A percentile compares a stretch with the other conserved stretches of the same genome.
Conservation (phyloP, 2,329 filamentous ascomycete genomes). For the Penicillium sp. region DNA sequence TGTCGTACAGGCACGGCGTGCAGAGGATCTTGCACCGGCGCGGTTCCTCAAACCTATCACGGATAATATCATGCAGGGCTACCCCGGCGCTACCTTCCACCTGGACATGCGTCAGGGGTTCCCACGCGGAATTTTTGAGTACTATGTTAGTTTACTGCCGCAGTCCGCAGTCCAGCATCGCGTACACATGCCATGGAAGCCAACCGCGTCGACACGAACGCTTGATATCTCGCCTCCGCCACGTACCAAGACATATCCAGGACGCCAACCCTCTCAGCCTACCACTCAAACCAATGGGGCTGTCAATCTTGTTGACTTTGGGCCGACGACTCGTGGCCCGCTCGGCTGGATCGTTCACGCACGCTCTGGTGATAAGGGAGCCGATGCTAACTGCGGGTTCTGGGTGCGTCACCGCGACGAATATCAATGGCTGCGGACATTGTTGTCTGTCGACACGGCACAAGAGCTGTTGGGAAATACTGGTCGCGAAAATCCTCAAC, state of each 20-base stretch:
- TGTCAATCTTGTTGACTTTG: conserved; percentile 24
- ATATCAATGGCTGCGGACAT: conserved; percentile 43
- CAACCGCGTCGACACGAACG: conserved; percentile 22
- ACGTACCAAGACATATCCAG: conserved; percentile 22
- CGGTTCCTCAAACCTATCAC: conserved; percentile 40
- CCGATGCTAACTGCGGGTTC: conserved; percentile 49
- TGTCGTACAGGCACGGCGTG: conserved; percentile 47
- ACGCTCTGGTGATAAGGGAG: conserved; percentile 47
- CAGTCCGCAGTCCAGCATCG: conserved; percentile 26
- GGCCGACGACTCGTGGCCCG: conserved; percentile 25
- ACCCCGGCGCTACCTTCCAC: conserved; percentile 38
- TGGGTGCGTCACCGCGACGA: conserved; percentile 46
- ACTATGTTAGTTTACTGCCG: conserved; percentile 30
- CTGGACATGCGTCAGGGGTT: conserved; percentile 36
- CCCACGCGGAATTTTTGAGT: conserved; percentile 35
- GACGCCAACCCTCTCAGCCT: conserved; percentile 24
- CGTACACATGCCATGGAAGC: conserved; percentile 29
- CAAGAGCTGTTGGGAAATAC: conserved; percentile 21
- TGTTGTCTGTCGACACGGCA: conserved; percentile 20
- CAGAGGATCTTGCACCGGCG: conserved; percentile 34
- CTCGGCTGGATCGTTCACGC: conserved; percentile 39
- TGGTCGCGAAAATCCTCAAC: conserved; percentile 2
- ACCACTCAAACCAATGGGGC: conserved; percentile 8
- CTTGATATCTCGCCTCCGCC: conserved; percentile 22
- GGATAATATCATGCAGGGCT: conserved; percentile 44